Conservation (phyloP, 768 basidiomycete genomes). For the Lactarius psammicola region DNA sequence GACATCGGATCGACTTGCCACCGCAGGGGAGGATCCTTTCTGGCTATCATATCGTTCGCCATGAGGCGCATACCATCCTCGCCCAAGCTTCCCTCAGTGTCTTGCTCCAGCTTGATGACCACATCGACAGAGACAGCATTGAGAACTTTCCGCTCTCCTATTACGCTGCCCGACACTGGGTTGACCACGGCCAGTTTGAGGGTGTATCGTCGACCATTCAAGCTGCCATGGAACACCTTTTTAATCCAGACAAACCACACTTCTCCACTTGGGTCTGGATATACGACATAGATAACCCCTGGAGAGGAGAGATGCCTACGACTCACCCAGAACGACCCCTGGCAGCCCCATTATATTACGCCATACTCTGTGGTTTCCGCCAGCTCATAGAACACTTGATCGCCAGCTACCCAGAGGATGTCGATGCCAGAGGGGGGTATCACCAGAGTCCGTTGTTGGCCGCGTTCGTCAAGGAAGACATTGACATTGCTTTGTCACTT, state of each 20-base stretch:
- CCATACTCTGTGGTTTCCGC: neutral
- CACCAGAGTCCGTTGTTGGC: neutral
- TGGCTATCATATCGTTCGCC: neutral
- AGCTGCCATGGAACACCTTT: slow-evolving; percentile 7
- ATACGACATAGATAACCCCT: neutral
- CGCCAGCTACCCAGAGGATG: neutral
- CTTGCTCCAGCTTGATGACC: neutral
- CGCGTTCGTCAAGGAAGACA: neutral
- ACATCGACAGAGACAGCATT: neutral
- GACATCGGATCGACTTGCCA: neutral
- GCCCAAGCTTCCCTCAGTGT: neutral
- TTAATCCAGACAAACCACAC: neutral
- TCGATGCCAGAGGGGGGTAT: neutral
- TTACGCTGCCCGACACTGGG: slow-evolving; percentile 15
- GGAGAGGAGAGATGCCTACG: neutral
- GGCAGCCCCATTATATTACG: slow-evolving; percentile 9
- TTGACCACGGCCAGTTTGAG: neutral
- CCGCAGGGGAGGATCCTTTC: neutral
- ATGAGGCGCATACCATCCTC: neutral
- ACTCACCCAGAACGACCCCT: neutral
- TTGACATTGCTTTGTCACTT: neutral
- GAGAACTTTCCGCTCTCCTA: neutral
- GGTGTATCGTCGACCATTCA: neutral
- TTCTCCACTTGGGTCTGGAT: slow-evolving; percentile 7
- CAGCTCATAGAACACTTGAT: neutral